Evolutionary conservation across 768 basidiomycete species (phyloP).

Genomic region (Suillus placidus): DNA sequence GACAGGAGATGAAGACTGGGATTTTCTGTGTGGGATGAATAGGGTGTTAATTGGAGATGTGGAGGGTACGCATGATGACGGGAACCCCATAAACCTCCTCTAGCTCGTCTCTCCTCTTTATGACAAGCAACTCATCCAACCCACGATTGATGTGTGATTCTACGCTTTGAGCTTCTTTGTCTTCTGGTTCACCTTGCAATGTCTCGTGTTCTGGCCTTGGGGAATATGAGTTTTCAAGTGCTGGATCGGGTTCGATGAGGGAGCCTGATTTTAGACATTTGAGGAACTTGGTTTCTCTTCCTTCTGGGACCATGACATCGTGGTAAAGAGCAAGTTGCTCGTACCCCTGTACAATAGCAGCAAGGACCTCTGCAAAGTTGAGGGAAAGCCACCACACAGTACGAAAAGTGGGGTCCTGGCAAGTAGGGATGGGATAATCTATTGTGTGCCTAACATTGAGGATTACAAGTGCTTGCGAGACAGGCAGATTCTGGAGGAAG

Average conservation of each 20-base stretch:
- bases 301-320: conserved; percentile 60
- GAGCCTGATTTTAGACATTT: conserved; percentile 26
- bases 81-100: conserved; percentile 83
- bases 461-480: conserved; percentile 48
- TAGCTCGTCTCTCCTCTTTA: conserved; percentile 73
- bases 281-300: conserved; percentile 43
- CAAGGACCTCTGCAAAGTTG: conserved; percentile 65
- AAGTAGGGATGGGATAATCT: conserved; percentile 48
- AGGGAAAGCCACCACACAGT: conserved; percentile 79
- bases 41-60: conserved; percentile 1
- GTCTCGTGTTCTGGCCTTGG: conserved; percentile 6
- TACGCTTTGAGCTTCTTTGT: conserved; percentile 22
- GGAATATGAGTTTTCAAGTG: conserved; percentile 12
- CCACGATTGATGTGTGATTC: conserved; percentile 59
- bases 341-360: conserved; percentile 72
- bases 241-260: not conserved
- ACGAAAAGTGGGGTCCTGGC: conserved; percentile 58
- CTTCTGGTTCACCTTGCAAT: conserved; percentile 15
- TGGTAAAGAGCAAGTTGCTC: conserved; percentile 66
- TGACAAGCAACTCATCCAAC: conserved; percentile 61
- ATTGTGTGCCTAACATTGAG: conserved; percentile 52
- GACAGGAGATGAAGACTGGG: conserved; percentile 77
- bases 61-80: conserved; percentile 59
- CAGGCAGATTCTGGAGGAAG: conserved; percentile 31
- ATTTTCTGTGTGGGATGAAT: conserved; percentile 45